These are phyloP conservation scores for Sclerotinia nivalis DNA, from an alignment of 2,329 filamentous ascomycete species.

Conservation along the genomic window DNA sequence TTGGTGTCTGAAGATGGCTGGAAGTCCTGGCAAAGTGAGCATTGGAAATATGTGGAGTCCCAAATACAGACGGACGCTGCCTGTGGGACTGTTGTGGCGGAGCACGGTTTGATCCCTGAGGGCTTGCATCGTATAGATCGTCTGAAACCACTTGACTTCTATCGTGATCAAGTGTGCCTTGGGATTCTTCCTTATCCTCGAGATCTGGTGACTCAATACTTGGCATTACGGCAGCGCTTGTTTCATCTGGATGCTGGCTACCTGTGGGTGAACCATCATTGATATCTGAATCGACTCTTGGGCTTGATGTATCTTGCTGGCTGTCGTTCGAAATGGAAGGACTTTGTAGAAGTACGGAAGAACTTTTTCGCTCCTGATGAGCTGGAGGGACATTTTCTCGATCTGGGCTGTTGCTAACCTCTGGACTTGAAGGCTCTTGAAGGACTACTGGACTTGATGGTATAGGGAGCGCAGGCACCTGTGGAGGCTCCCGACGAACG, in stretches of 20 bases:
- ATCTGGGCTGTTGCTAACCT: neutral
- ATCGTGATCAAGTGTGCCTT: neutral
- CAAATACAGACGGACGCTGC: neutral
- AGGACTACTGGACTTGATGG: neutral
- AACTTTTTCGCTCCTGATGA: neutral
- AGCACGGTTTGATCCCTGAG: neutral
- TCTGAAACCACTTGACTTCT: neutral
- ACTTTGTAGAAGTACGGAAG: neutral
- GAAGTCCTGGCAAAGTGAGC: neutral
- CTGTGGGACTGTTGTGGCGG: neutral
- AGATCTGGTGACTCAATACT: slow-evolving; percentile 5
- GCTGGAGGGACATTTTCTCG: neutral
- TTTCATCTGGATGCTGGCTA: neutral
- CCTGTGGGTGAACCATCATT: neutral
- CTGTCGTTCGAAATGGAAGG: neutral
- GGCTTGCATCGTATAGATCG: neutral
- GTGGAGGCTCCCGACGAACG: neutral
- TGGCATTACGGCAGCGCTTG: neutral
- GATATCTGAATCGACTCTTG: neutral
- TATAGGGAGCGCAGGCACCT: neutral
- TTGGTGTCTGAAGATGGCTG: neutral
- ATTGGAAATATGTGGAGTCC: neutral
- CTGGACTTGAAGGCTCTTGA: neutral
- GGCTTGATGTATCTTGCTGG: neutral
- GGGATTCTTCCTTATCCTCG: neutral